Base-by-base conservation (phyloP, 2,329 filamentous ascomycete genomes). In the Ophiostoma novo-ulmi region DNA sequence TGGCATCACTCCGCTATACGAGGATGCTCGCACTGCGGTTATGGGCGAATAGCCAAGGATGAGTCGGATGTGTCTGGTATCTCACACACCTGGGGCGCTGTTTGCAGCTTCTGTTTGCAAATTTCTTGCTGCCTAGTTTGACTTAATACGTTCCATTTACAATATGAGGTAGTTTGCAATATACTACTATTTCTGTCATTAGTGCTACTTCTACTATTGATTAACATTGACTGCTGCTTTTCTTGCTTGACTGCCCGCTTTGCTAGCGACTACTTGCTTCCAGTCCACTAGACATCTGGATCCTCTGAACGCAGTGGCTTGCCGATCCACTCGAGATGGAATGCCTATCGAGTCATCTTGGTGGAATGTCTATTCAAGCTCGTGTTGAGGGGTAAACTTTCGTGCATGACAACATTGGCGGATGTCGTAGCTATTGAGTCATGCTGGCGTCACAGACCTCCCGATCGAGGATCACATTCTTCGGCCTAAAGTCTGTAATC, bases 1-100 rank as follows among this genome's bases (percentile, higher is more conserved):
- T 1, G 92, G 87, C 38, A 93, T 97, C 75, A 86, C 82, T 71
- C 91, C 92, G 10, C 78, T 92, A 64, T 94, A 92, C 79, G 80
- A 83, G 6, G 85, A 91, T 78, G 91, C 91, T 44, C 86, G 90
- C 75, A 84, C 81, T 0, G 86, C 86, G 38, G 87, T 89, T 5
- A 78, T 88, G 73, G 82, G 80, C 10, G 77, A 78, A 26, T 41
- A 26, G 6, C 17, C 6, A 52, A 63, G 36, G 38, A 36, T 17
- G 31, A n/a, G 26, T 20, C 10, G 31, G 22, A 58, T 58, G 22
- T 52, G 35, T 65, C 61, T 22, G 44, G 52, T 58, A 58, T 26
- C 52, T 58, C n/a, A 36, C 14, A 14, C 35, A 35, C 11, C 55
- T 31, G 11, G n/a, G 5, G 22, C n/a, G 5, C 14, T 38, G 11